phyloP scores from a whole-genome alignment of 768 basidiomycete genomes.

The Tylopilus intermedius region DNA sequence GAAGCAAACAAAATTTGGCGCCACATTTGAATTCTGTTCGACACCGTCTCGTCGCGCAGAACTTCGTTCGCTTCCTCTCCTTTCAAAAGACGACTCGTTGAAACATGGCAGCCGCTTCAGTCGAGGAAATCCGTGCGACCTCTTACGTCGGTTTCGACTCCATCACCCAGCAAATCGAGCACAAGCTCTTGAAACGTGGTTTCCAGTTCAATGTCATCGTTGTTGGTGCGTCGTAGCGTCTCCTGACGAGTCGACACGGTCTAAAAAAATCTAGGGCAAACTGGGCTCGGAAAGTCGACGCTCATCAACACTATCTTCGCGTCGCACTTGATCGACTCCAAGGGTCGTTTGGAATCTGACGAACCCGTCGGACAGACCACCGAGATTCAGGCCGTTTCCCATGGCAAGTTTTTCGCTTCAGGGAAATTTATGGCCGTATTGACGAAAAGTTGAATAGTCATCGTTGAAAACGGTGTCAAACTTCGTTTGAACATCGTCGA shows the following conservation, averaged over 20 bases:
- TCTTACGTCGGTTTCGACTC: conserved; percentile 98
- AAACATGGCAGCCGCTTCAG: conserved; percentile 42
- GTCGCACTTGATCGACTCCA: conserved; percentile 95
- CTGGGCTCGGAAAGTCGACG: conserved; percentile 96
- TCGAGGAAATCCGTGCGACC: conserved; percentile 81
- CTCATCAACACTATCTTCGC: conserved; percentile 99
- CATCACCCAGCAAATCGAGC: conserved; percentile 96
- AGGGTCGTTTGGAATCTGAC: conserved; percentile 85
- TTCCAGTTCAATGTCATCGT: conserved; percentile 99
- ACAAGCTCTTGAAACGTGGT: conserved; percentile 97
- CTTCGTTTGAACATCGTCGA: conserved; percentile 96
- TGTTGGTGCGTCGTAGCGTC: conserved; percentile 60
- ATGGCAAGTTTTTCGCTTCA: conserved; percentile 50
- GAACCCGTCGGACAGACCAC: conserved; percentile 93
- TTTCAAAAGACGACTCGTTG: conserved; percentile 11
- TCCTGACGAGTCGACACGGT: not conserved
- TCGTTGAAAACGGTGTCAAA: conserved; percentile 93
- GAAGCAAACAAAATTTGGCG: conserved; percentile 30
- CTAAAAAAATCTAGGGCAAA: conserved; percentile 63
- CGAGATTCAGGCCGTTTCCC: conserved; percentile 91
- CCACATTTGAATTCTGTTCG: conserved; percentile 22
- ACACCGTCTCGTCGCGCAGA: conserved; percentile 12
- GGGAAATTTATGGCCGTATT: conserved; percentile 1
- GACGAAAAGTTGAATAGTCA: conserved; percentile 49
- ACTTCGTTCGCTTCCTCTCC: conserved; percentile 17